Conservation (phyloP, 768 basidiomycete species). For the Gloeophyllum trabeum region DNA sequence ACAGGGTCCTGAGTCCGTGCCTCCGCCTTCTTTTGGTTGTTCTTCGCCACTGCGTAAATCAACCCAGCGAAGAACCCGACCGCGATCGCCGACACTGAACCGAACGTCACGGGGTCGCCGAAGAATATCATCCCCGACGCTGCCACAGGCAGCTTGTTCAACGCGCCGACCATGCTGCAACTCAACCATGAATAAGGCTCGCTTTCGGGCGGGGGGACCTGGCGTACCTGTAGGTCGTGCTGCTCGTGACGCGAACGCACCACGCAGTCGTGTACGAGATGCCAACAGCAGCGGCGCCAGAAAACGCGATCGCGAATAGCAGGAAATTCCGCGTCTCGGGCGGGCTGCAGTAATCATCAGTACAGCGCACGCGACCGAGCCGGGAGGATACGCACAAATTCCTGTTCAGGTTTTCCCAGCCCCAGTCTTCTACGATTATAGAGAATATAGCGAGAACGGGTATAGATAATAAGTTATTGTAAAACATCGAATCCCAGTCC, state of each 20-base stretch:
- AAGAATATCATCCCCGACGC: conserved; percentile 99
- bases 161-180: conserved; percentile 85
- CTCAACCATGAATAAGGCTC: background rate
- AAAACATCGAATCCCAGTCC: conserved; percentile 99
- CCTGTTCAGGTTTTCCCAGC: conserved; percentile 53
- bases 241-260: conserved; percentile 93
- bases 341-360: conserved; percentile 42
- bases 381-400: conserved; percentile 67
- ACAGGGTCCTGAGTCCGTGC: conserved; percentile 30
- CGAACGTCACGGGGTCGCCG: conserved; percentile 78
- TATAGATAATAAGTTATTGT: conserved; percentile 93
- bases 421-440: conserved; percentile 84
- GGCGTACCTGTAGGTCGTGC: conserved; percentile 90
- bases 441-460: conserved; percentile 82
- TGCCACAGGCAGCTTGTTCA: conserved; percentile 97
- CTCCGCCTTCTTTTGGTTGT: conserved; percentile 78
- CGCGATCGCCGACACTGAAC: conserved; percentile 79
- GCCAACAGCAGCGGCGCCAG: conserved; percentile 94
- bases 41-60: conserved; percentile 90
- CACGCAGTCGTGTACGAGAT: conserved; percentile 98
- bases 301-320: conserved; percentile 84
- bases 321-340: conserved; percentile 67
- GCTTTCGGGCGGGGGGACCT: background rate
- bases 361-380: background rate
- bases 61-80: conserved; percentile 89